Evolutionary conservation across 441 rosid species (phyloP).

Genomic region (Brassica hybrid): DNA sequence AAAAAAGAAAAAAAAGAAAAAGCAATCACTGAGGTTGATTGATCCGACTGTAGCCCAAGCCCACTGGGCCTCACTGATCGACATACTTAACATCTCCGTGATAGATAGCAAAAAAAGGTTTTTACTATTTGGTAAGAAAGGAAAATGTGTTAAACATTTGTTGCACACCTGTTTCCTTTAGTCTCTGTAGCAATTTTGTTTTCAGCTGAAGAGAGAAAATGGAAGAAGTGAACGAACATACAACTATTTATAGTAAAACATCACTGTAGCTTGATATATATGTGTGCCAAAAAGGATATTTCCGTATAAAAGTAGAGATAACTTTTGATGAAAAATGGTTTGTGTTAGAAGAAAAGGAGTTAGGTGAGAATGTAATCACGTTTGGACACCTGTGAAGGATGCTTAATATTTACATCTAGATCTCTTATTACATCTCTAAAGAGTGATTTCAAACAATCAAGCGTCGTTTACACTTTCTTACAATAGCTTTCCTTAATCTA

Average conservation of each 20-base stretch:
- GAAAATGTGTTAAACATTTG: slow-evolving; percentile 34
- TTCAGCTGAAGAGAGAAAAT: background rate
- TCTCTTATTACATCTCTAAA: slow-evolving; percentile 11
- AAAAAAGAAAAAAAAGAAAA: too few relatives aligned
- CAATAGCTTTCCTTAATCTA: too few relatives aligned
- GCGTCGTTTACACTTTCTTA: background rate
- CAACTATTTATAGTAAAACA: background rate
- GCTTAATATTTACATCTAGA: slow-evolving; percentile 8
- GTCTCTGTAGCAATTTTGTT: background rate
- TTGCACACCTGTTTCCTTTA: slow-evolving; percentile 17
- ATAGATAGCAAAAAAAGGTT: background rate
- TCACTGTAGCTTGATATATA: background rate
- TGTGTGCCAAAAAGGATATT: background rate
- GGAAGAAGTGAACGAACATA: background rate
- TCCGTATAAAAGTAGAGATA: background rate
- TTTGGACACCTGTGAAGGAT: slow-evolving; percentile 21
- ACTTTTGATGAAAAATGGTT: background rate
- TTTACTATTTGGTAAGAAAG: background rate
- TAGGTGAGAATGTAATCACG: slow-evolving; percentile 32
- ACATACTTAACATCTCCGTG: background rate
- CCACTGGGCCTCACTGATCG: slow-evolving; percentile 10
- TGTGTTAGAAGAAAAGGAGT: background rate
- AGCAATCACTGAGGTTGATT: background rate
- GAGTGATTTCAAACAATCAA: too few relatives aligned
- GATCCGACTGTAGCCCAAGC: background rate